phyloP scores from a whole-genome alignment of 306 rosid genomes.

The Cucurbita maxima region DNA sequence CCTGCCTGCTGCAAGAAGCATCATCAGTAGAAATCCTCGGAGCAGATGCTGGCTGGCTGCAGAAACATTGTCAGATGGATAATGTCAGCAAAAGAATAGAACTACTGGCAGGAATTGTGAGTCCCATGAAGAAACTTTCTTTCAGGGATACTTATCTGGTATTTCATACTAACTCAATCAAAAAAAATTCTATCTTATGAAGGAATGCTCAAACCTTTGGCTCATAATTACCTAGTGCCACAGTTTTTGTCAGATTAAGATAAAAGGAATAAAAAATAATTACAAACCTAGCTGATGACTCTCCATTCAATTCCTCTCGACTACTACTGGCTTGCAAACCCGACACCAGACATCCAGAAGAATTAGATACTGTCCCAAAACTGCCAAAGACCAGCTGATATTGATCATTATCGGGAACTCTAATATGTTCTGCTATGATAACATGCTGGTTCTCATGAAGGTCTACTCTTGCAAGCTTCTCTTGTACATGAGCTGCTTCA shows the following conservation, averaged over 20 bases:
- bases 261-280: neutral
- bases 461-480: conserved; percentile 38
- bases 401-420: conserved; percentile 76
- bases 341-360: conserved; percentile 25
- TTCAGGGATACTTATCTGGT: neutral
- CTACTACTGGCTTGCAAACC: conserved; percentile 30
- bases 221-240: neutral
- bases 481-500: conserved; percentile 42
- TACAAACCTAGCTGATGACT: conserved; percentile 50
- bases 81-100: neutral
- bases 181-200: neutral
- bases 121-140: neutral
- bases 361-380: conserved; percentile 51
- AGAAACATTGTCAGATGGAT: neutral
- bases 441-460: conserved; percentile 60
- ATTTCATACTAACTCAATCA: neutral
- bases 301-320: conserved; percentile 35
- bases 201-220: neutral
- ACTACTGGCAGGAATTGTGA: neutral
- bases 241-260: neutral
- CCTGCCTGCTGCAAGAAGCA: conserved; percentile 40
- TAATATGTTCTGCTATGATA: conserved; percentile 77
- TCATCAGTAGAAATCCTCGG: conserved; percentile 46
- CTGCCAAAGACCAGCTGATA: conserved; percentile 83
- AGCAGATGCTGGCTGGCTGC: conserved; percentile 49